A percentile compares a stretch with the other conserved stretches of the same genome.
Evolutionary conservation across 2,329 filamentous ascomycete species (phyloP).

Genomic region (Knufia fluminis): DNA sequence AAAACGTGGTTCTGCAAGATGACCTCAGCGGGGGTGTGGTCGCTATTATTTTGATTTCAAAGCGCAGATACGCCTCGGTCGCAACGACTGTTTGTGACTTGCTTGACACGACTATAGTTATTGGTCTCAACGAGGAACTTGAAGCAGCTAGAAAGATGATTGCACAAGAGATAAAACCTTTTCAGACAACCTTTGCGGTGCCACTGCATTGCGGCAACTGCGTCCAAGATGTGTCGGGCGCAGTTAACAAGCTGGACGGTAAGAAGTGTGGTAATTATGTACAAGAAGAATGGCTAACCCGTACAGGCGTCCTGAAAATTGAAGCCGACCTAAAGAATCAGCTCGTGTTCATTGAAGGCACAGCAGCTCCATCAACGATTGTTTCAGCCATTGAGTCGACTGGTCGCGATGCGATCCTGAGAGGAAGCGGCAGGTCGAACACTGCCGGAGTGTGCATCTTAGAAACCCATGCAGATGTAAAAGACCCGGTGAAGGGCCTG

Average conservation of each 20-base stretch:
- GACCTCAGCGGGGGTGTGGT: not conserved
- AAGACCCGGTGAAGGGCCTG: conserved; percentile 69
- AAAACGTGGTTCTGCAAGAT: not conserved
- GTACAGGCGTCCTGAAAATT: conserved; percentile 67
- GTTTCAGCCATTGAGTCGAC: conserved; percentile 81
- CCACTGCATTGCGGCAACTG: conserved; percentile 86
- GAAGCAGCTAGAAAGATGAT: not conserved
- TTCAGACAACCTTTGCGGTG: conserved; percentile 84
- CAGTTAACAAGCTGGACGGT: conserved; percentile 65
- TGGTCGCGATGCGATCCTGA: conserved; percentile 85
- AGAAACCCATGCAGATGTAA: conserved; percentile 63
- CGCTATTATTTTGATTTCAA: not conserved
- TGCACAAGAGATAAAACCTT: not conserved
- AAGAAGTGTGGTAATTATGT: conserved; percentile 21
- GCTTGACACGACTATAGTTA: not conserved
- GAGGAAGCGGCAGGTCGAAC: conserved; percentile 76
- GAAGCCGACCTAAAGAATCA: conserved; percentile 75
- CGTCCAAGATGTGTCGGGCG: conserved; percentile 73
- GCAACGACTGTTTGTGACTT: no score
- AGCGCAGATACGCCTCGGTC: not conserved
- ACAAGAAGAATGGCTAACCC: conserved; percentile 8
- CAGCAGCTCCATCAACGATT: conserved; percentile 79
- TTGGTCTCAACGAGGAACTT: not conserved
- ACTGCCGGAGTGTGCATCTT: conserved; percentile 95
- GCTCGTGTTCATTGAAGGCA: conserved; percentile 76